Percentiles rank a stretch among this genome's conserved stretches.
phyloP scores from a whole-genome alignment of 1,284 basidiomycete genomes.

The Inonotus hispidus region DNA sequence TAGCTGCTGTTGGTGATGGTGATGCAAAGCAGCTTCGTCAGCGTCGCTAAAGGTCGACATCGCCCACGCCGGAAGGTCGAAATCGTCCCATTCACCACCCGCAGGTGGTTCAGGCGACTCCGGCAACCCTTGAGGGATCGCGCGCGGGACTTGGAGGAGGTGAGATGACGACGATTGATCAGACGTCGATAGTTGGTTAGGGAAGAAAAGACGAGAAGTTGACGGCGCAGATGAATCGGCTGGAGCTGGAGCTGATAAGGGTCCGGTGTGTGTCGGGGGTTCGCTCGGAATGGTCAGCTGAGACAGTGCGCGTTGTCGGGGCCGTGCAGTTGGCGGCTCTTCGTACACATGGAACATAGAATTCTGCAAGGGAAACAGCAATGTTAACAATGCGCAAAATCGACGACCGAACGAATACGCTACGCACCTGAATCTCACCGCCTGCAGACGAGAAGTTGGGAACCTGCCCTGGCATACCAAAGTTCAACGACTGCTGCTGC shows the following conservation, averaged over 20 bases:
- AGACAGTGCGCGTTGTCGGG: constrained; percentile 1
- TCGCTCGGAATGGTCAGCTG: background rate
- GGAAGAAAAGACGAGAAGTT: background rate
- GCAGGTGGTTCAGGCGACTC: constrained; percentile 1
- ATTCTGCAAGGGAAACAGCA: background rate
- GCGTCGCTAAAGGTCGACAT: background rate
- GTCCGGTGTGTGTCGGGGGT: constrained; percentile 1
- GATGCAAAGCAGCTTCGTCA: background rate
- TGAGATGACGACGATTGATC: background rate
- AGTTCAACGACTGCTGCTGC: constrained; percentile 1
- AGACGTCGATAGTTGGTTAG: background rate
- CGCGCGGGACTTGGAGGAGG: constrained; percentile 1
- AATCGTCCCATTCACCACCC: constrained; percentile 3
- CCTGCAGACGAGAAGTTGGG: constrained; percentile 11
- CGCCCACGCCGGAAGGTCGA: constrained; percentile 15
- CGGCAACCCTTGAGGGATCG: background rate
- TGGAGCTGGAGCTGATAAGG: constrained; percentile 5
- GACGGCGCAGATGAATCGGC: background rate
- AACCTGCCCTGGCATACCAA: constrained; percentile 14
- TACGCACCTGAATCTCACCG: constrained; percentile 10
- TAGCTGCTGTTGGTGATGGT: constrained; percentile 1
- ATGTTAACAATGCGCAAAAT: background rate
- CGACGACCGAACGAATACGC: background rate
- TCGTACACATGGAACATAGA: constrained; percentile 9
- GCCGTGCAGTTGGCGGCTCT: background rate